These are phyloP conservation scores for Mrakia hoshinonis DNA, from an alignment of 768 basidiomycete genomes.

Conservation along the genomic window DNA sequence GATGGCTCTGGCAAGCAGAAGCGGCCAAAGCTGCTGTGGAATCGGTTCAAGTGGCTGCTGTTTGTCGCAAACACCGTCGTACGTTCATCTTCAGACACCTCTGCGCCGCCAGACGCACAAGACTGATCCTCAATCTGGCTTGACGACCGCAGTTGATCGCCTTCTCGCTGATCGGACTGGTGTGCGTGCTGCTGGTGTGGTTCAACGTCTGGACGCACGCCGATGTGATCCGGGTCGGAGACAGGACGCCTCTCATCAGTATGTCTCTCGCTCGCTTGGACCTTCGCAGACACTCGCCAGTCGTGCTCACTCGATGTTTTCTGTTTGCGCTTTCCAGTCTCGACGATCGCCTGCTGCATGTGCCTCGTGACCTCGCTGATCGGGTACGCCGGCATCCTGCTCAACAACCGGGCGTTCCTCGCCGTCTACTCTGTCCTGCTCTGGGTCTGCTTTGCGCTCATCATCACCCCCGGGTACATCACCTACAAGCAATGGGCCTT, in stretches of 20 bases:
- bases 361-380: constrained; percentile 59
- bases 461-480: constrained; percentile 67
- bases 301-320: constrained; percentile 1
- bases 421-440: constrained; percentile 62
- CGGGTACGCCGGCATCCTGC: constrained; percentile 69
- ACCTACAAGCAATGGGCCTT: constrained; percentile 65
- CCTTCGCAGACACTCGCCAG: background rate
- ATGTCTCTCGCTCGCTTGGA: constrained; percentile 30
- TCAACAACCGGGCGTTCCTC: constrained; percentile 76
- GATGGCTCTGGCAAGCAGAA: constrained; percentile 32
- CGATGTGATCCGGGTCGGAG: constrained; percentile 64
- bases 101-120: no score
- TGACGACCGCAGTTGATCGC: constrained; percentile 46
- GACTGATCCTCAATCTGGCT: background rate
- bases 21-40: constrained; percentile 57
- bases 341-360: constrained; percentile 56
- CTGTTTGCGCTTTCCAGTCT: constrained; percentile 41
- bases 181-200: constrained; percentile 65
- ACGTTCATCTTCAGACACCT: no score
- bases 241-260: constrained; percentile 56
- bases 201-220: constrained; percentile 62
- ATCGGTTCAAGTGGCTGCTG: constrained; percentile 72
- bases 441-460: constrained; percentile 63
- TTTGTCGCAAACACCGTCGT: constrained; percentile 58
- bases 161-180: constrained; percentile 55